Percentiles rank a stretch among this genome's conserved stretches.
phyloP scores from a whole-genome alignment of 108 stramenopile genomes.

The Cyclotella distinguenda region DNA sequence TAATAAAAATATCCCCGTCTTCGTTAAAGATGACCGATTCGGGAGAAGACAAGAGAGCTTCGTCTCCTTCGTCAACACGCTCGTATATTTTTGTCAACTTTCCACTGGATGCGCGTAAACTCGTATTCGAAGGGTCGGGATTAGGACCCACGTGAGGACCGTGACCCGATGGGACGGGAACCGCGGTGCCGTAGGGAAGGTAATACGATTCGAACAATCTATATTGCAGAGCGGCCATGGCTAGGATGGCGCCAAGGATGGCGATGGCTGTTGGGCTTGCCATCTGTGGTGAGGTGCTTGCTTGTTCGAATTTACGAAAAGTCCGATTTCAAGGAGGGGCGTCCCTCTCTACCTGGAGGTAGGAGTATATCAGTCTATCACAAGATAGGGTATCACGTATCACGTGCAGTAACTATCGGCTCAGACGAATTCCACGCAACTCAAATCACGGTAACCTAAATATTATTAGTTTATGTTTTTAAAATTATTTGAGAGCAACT shows the following conservation, averaged over 20 bases:
- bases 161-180: neutral
- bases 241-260: neutral
- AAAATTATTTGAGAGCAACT: too few relatives aligned
- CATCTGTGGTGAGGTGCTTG: neutral
- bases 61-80: slow-evolving; percentile 28
- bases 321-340: too few relatives aligned
- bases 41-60: slow-evolving; percentile 49
- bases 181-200: slow-evolving; percentile 23
- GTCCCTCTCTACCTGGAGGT: too few relatives aligned
- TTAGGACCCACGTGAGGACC: slow-evolving; percentile 2
- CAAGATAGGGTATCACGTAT: too few relatives aligned
- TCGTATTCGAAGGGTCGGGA: slow-evolving; percentile 19
- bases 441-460: too few relatives aligned
- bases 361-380: too few relatives aligned
- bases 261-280: neutral
- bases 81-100: slow-evolving; percentile 62
- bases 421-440: too few relatives aligned
- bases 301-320: neutral
- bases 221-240: slow-evolving; percentile 2
- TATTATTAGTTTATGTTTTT: too few relatives aligned
- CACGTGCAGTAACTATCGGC: too few relatives aligned
- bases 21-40: slow-evolving; percentile 63
- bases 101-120: slow-evolving; percentile 36
- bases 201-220: neutral
- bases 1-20: slow-evolving; percentile 49